Evolutionary conservation across 2,329 filamentous ascomycete genomes (phyloP).

Genomic region (Seiridium unicorne): DNA sequence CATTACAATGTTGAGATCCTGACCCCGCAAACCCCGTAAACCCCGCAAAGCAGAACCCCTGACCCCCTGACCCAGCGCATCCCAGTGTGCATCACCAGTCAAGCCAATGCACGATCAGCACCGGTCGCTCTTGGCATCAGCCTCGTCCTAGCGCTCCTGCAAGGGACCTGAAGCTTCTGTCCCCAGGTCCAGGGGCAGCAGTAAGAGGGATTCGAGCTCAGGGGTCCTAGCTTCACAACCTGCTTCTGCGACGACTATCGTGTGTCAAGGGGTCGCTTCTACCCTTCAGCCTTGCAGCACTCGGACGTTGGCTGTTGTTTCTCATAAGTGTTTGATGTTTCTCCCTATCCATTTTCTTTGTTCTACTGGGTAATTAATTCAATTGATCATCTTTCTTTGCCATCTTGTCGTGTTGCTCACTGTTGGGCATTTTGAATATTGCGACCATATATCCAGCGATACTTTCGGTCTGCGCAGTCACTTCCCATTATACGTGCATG

Average conservation of each 20-base stretch:
- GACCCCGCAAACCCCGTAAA: neutral
- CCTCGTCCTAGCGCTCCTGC: constrained; percentile 14
- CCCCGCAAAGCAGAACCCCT: neutral
- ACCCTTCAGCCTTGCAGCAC: neutral
- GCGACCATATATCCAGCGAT: too few relatives aligned
- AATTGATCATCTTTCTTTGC: neutral
- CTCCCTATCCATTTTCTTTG: neutral
- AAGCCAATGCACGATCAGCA: constrained; percentile 7
- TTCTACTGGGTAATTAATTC: neutral
- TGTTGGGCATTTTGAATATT: too few relatives aligned
- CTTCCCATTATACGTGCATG: neutral
- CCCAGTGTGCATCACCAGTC: neutral
- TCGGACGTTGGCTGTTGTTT: neutral
- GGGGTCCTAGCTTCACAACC: neutral
- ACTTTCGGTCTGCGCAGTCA: too few relatives aligned
- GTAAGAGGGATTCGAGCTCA: neutral
- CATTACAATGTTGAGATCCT: too few relatives aligned
- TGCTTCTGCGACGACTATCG: neutral
- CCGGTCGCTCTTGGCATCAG: constrained; percentile 17
- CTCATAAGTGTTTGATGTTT: neutral
- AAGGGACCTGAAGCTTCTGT: constrained; percentile 8
- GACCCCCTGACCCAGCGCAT: neutral
- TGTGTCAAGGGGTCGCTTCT: constrained; percentile 3
- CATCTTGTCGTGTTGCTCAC: neutral
- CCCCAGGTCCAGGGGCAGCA: neutral